Percentiles rank a stretch among this genome's conserved stretches.
phyloP scores from a whole-genome alignment of 148 eudicot species.

The Vaccinium vitisidaea region DNA sequence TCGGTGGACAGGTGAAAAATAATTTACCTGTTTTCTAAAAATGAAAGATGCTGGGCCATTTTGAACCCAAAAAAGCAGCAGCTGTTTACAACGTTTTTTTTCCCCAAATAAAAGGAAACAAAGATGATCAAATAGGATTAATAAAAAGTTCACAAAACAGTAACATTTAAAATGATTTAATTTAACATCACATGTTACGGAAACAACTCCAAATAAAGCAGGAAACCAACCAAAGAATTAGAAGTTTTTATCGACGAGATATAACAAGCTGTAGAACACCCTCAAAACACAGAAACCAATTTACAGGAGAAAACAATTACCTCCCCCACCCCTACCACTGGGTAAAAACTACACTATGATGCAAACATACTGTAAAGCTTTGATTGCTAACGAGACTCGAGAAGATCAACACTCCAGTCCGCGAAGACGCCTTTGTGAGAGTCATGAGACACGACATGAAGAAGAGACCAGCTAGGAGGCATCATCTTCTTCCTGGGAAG shows the following conservation, averaged over 20 bases:
- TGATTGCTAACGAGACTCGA: background rate
- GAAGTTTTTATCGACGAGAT: background rate
- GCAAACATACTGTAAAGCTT: background rate
- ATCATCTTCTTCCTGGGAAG: background rate
- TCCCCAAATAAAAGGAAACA: no score
- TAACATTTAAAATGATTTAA: background rate
- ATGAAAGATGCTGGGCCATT: no score
- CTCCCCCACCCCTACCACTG: background rate
- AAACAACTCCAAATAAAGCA: background rate
- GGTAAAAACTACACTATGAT: background rate
- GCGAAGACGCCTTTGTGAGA: background rate
- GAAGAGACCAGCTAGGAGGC: background rate
- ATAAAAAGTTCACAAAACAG: no score
- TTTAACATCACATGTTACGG: background rate
- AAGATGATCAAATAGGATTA: no score
- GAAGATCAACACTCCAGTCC: background rate
- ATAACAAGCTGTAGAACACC: constrained; percentile 10
- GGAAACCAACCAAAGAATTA: background rate
- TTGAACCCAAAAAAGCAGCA: no score
- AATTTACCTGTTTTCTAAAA: no score
- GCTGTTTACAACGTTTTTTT: no score
- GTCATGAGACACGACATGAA: background rate
- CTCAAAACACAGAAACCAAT: constrained; percentile 4
- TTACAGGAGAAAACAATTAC: constrained; percentile 11
- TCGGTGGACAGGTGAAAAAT: no score